Percentiles rank a stretch among this genome's conserved stretches.
Evolutionary conservation across 176 grass and related monocot species (phyloP).

Genomic region (Lolium multiflorum): DNA sequence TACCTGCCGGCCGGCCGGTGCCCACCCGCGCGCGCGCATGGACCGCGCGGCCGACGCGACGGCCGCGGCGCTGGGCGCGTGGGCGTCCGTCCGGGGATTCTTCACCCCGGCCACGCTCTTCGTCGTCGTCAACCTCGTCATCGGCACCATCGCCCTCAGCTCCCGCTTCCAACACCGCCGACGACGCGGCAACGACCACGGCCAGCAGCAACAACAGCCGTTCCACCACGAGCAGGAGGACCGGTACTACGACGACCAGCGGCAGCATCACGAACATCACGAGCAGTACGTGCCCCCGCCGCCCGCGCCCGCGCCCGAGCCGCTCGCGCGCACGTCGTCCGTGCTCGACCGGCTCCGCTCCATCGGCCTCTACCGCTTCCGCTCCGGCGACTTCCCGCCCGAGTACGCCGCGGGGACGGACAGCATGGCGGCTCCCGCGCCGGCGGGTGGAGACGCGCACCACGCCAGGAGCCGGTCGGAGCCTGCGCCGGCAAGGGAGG

Average conservation of each 20-base stretch:
- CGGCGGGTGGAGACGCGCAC: slow-evolving; percentile 2
- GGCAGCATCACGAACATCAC: neutral
- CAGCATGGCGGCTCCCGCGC: neutral
- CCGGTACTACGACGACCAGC: slow-evolving; percentile 4
- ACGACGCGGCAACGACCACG: slow-evolving; percentile 4
- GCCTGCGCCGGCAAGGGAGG: neutral
- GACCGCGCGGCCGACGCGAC: neutral
- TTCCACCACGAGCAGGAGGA: neutral
- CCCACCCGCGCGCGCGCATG: neutral
- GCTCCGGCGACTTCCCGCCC: slow-evolving; percentile 71
- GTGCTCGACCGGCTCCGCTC: slow-evolving; percentile 73
- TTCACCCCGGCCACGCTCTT: slow-evolving; percentile 76
- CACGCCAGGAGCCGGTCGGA: slow-evolving; percentile 56
- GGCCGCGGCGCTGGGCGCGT: slow-evolving; percentile 24
- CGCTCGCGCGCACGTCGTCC: slow-evolving; percentile 61
- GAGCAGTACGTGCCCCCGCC: slow-evolving; percentile 33
- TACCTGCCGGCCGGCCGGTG: neutral
- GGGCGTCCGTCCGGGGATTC: slow-evolving; percentile 55
- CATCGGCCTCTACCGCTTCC: slow-evolving; percentile 67
- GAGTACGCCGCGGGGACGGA: slow-evolving; percentile 1
- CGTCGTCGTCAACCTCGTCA: slow-evolving; percentile 87
- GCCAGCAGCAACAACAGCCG: neutral
- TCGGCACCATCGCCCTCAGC: slow-evolving; percentile 89
- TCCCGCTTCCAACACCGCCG: slow-evolving; percentile 52
- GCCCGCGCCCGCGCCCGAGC: slow-evolving; percentile 33